Evolutionary conservation across 129 eudicot genomes (phyloP).

Genomic region (Flaveria brownii): DNA sequence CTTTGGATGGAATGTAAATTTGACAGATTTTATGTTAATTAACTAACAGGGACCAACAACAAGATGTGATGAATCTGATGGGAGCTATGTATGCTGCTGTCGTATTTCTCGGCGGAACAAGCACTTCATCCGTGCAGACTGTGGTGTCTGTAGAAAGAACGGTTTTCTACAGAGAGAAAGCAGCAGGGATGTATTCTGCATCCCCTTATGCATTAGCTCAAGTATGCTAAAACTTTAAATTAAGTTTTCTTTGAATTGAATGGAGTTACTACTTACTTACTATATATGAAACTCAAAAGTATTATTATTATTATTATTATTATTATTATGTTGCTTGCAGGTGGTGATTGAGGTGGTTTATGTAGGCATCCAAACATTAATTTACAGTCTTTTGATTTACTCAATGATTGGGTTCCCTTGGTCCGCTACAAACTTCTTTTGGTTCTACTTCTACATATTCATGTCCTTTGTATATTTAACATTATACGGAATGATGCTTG

Average conservation of each 20-base stretch:
- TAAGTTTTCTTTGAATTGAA: no score
- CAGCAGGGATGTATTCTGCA: slow-evolving; percentile 68
- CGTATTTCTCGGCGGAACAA: slow-evolving; percentile 64
- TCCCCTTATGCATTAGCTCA: slow-evolving; percentile 64
- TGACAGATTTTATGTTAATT: not conserved
- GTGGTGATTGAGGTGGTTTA: slow-evolving; percentile 59
- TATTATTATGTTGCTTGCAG: slow-evolving; percentile 27
- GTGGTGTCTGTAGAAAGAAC: slow-evolving; percentile 52
- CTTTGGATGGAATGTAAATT: not conserved
- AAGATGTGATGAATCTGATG: slow-evolving; percentile 49
- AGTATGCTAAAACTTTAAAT: slow-evolving; percentile 20
- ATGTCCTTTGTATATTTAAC: slow-evolving; percentile 58
- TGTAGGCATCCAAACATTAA: slow-evolving; percentile 44
- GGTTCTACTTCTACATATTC: slow-evolving; percentile 49
- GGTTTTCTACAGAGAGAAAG: slow-evolving; percentile 59
- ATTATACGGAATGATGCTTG: slow-evolving; percentile 73
- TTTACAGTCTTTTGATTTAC: slow-evolving; percentile 54
- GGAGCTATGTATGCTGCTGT: slow-evolving; percentile 64
- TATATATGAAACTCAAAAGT: no score
- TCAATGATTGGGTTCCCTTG: slow-evolving; percentile 64
- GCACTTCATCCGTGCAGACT: slow-evolving; percentile 45
- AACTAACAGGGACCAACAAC: slow-evolving; percentile 43
- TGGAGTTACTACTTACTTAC: no score
- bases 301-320: no score
- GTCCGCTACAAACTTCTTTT: slow-evolving; percentile 51